Evolutionary conservation across 352 stramenopile species (phyloP).

Genomic region (Phytophthora cryptogea): DNA sequence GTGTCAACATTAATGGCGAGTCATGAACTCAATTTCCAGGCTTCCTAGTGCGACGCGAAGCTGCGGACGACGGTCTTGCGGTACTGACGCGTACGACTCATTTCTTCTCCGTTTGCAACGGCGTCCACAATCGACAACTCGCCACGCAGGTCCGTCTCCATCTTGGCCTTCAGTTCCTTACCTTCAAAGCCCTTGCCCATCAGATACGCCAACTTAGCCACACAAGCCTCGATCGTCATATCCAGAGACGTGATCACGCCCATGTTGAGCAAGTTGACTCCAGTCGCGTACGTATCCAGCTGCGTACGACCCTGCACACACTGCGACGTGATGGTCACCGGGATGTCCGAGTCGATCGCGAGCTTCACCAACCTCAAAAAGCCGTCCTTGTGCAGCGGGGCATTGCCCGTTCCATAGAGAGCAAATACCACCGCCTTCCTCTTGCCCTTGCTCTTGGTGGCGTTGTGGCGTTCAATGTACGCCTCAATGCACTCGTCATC

Average conservation of each 20-base stretch:
- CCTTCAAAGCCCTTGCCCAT: conserved; percentile 88
- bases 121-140: conserved; percentile 81
- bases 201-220: conserved; percentile 95
- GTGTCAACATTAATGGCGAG: conserved; percentile 23
- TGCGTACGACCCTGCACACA: conserved; percentile 93
- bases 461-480: conserved; percentile 74
- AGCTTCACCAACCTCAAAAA: conserved; percentile 89
- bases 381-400: conserved; percentile 85
- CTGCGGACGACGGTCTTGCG: conserved; percentile 79
- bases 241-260: conserved; percentile 95
- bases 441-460: conserved; percentile 33
- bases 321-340: conserved; percentile 95
- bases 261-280: conserved; percentile 85
- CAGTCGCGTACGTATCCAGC: conserved; percentile 94
- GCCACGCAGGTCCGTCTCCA: conserved; percentile 84
- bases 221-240: conserved; percentile 96
- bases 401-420: conserved; percentile 96
- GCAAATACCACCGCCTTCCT: conserved; percentile 90
- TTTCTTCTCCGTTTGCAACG: conserved; percentile 62
- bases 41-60: conserved; percentile 65
- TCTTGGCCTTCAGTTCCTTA: conserved; percentile 72
- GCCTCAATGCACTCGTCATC: conserved; percentile 86
- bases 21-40: conserved; percentile 14
- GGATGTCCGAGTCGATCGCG: conserved; percentile 80
- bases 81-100: conserved; percentile 66